phyloP scores from a whole-genome alignment of 192 early-diverging fungal genomes.

The Phlyctochytrium bullatum region DNA sequence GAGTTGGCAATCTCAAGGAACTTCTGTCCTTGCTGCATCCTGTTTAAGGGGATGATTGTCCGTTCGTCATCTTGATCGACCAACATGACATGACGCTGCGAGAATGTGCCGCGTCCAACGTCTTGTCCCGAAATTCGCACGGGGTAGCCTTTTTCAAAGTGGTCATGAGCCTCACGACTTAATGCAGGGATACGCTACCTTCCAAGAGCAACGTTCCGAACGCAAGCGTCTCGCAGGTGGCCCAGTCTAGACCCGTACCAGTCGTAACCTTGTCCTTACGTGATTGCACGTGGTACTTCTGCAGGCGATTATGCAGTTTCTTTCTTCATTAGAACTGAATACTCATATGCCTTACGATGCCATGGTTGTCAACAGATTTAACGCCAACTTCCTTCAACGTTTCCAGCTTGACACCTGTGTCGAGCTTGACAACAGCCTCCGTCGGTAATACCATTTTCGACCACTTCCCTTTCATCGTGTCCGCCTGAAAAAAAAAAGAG shows the following conservation, averaged over 20 bases:
- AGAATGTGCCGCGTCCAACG: slow-evolving; percentile 97
- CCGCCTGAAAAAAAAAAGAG: slow-evolving; percentile 23
- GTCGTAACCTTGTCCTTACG: slow-evolving; percentile 70
- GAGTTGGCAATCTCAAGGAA: slow-evolving; percentile 88
- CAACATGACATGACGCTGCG: slow-evolving; percentile 95
- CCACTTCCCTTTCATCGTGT: slow-evolving; percentile 81
- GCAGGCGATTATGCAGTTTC: slow-evolving; percentile 71
- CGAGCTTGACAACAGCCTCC: slow-evolving; percentile 44
- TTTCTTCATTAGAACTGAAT: too few species aligned
- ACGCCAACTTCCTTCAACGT: slow-evolving; percentile 68
- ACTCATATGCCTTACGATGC: slow-evolving; percentile 62
- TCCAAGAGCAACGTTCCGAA: slow-evolving; percentile 85
- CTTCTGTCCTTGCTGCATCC: slow-evolving; percentile 39
- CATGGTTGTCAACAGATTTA: slow-evolving; percentile 70
- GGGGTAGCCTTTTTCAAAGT: slow-evolving; percentile 56
- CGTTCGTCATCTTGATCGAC: slow-evolving; percentile 88
- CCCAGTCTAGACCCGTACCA: slow-evolving; percentile 85
- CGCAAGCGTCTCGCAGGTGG: slow-evolving; percentile 88
- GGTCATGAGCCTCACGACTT: background rate
- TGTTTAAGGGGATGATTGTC: slow-evolving; percentile 84
- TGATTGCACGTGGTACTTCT: slow-evolving; percentile 87
- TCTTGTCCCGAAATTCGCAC: slow-evolving; percentile 96
- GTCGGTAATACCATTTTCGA: slow-evolving; percentile 64
- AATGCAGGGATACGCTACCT: slow-evolving; percentile 17
- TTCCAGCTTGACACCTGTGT: slow-evolving; percentile 63